Percentiles rank a stretch among this genome's conserved stretches.
phyloP scores from a whole-genome alignment of 306 rosid species.

The Sicyos edulis region DNA sequence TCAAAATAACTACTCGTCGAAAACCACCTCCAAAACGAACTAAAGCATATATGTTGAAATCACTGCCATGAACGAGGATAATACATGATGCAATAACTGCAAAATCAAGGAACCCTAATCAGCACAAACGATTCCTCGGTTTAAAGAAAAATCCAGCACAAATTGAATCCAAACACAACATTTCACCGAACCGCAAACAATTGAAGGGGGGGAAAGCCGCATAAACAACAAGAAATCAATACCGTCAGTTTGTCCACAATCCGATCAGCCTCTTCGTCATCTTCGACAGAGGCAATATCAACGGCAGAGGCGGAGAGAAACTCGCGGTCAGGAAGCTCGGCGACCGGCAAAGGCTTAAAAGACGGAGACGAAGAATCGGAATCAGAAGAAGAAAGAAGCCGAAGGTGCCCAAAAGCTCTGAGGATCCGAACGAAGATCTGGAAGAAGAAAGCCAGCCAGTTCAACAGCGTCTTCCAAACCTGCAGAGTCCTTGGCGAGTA shows the following conservation, averaged over 20 bases:
- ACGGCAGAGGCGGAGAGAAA: slow-evolving; percentile 39
- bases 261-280: neutral
- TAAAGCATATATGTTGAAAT: neutral
- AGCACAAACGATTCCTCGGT: neutral
- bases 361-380: slow-evolving; percentile 45
- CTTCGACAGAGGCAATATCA: slow-evolving; percentile 38
- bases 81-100: neutral
- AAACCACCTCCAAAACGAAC: too few species aligned
- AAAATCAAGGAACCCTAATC: neutral
- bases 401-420: slow-evolving; percentile 68
- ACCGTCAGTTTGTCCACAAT: too few species aligned
- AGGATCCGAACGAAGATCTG: slow-evolving; percentile 84
- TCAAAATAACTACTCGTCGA: too few species aligned
- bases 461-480: slow-evolving; percentile 64
- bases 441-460: slow-evolving; percentile 77
- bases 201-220: neutral
- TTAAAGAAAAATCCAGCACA: neutral
- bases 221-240: slow-evolving; percentile 7
- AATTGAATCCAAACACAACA: slow-evolving; percentile 1
- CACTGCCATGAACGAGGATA: neutral
- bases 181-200: neutral
- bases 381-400: slow-evolving; percentile 60
- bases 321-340: slow-evolving; percentile 54
- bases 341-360: slow-evolving; percentile 70
- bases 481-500: slow-evolving; percentile 57